Base-by-base conservation (phyloP, 1,284 basidiomycete genomes). In the Afroboletus lepidellus region DNA sequence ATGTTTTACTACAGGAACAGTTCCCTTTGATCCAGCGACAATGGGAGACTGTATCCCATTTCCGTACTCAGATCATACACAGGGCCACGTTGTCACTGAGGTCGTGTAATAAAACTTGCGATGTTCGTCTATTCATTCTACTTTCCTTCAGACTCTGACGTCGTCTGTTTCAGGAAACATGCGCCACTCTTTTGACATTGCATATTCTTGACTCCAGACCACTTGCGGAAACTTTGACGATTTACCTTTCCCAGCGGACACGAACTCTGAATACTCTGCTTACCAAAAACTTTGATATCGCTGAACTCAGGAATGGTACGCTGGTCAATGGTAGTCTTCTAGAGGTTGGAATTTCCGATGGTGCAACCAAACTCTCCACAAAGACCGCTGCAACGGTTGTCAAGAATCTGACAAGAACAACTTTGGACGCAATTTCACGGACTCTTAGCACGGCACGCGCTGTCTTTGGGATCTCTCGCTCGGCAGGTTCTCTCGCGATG, bases 11-110 rank as follows among this genome's bases (percentile, higher is more conserved):
- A 13, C 60, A 90, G 87, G 81, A 82, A 47, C 86, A 90, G 71
- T 87, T 93, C 56, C 90, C 92, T 16, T 74, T 96, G 4, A 81
- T 92, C 6, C 87, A 92, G 60, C 85, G 91, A 36, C 93, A 96
- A 68, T 96, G 93, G 93, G 93, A 94, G 54, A 77, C 80, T 0
- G 80, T 96, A 13, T 80, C 85, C 1, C 90, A 89, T 56, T 92
- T 95, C 64, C 84, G 91, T 33, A 74, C 83, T 1, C 92, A 94
- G 63, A 94, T 96, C 51, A 81, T 88, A 16, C 87, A 93, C 59
- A 87, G 84, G 60, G 88, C 92, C 5, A 91, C 85, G 0, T 69
- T 90, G 24, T 86, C 84, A 15, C 73, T 94, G 12, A 81, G 90
- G 46, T 83, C 85, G 57, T 71, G 72, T 51, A 70, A 68, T 18